A percentile compares a stretch with the other conserved stretches of the same genome.
Evolutionary conservation across 805 yeast genomes (phyloP).

Genomic region (Limtongia smithiae): DNA sequence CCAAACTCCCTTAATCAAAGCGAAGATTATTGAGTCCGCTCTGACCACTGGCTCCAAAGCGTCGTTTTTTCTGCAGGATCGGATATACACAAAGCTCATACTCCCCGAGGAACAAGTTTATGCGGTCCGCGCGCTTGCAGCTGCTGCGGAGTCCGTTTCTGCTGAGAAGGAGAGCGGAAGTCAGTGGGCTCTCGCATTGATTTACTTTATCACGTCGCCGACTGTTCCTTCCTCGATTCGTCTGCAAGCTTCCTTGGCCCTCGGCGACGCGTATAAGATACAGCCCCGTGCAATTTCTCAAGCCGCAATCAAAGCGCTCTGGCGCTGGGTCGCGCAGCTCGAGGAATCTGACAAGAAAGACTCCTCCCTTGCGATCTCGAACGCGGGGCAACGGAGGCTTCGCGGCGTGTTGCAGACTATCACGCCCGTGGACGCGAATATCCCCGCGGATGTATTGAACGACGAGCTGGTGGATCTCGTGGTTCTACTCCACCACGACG

Average conservation of each 20-base stretch:
- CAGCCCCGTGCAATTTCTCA: slow-evolving; percentile 44
- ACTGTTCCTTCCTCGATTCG: slow-evolving; percentile 12
- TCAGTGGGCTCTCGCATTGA: slow-evolving; percentile 30
- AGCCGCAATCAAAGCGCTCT: slow-evolving; percentile 46
- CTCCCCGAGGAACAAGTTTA: slow-evolving; percentile 48
- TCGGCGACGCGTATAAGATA: slow-evolving; percentile 34
- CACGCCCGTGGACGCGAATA: slow-evolving; percentile 29
- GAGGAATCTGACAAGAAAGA: slow-evolving; percentile 16
- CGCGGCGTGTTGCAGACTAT: slow-evolving; percentile 25
- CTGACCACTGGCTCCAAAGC: slow-evolving; percentile 44
- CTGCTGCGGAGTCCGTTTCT: slow-evolving; percentile 34
- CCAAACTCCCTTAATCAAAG: slow-evolving; percentile 15
- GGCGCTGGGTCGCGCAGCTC: slow-evolving; percentile 33
- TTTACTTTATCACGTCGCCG: slow-evolving; percentile 20
- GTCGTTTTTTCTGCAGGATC: slow-evolving; percentile 48
- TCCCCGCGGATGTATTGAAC: slow-evolving; percentile 33
- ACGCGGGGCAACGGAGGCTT: slow-evolving; percentile 26
- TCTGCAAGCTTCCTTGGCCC: slow-evolving; percentile 28
- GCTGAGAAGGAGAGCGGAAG: slow-evolving; percentile 23
- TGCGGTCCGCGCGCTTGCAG: slow-evolving; percentile 48
- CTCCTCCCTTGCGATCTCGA: slow-evolving; percentile 25
- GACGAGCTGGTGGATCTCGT: slow-evolving; percentile 41
- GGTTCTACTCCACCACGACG: slow-evolving; percentile 45
- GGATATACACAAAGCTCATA: slow-evolving; percentile 50
- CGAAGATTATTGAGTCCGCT: slow-evolving; percentile 26